Evolutionary conservation across 2,329 filamentous ascomycete species (phyloP).

Genomic region (Iodosphaeria phyllophila): DNA sequence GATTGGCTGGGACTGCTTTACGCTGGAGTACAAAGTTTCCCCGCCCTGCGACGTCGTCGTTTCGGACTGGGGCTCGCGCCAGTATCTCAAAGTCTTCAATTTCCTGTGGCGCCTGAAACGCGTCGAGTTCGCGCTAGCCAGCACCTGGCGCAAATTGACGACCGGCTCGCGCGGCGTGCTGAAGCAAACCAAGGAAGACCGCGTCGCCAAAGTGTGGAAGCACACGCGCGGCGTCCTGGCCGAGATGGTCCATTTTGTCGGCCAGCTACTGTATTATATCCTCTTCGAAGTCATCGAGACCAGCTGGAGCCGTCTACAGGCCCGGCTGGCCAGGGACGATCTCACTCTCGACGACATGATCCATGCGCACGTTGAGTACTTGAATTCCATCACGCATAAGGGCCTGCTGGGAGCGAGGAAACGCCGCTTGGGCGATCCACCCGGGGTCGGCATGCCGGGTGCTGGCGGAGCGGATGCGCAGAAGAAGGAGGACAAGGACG

Average conservation of each 20-base stretch:
- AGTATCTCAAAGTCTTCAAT: conserved; percentile 98
- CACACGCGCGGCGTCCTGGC: conserved; percentile 71
- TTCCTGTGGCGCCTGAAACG: conserved; percentile 97
- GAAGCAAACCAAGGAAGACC: conserved; percentile 47
- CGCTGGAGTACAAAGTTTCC: conserved; percentile 95
- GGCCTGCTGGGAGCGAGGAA: conserved; percentile 65
- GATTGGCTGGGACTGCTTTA: conserved; percentile 98
- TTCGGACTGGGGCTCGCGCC: conserved; percentile 83
- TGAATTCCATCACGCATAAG: conserved; percentile 90
- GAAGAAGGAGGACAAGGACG: too few relatives aligned
- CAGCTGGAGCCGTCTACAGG: conserved; percentile 81
- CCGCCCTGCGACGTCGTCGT: conserved; percentile 93
- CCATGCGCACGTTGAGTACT: conserved; percentile 73
- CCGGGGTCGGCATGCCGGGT: too few relatives aligned
- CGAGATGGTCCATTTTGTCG: conserved; percentile 97
- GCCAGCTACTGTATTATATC: conserved; percentile 96
- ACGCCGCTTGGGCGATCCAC: conserved; percentile 24
- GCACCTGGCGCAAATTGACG: conserved; percentile 90
- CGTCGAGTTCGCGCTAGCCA: conserved; percentile 82
- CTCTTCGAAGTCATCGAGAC: conserved; percentile 96
- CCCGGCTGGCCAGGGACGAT: conserved; percentile 63
- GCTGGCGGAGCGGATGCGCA: conserved; percentile 24
- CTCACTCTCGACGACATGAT: conserved; percentile 93
- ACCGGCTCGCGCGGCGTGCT: conserved; percentile 87
- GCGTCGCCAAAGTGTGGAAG: conserved; percentile 71